Base-by-base conservation (phyloP, 2,329 filamentous ascomycete genomes). In the Colletotrichum sp. region DNA sequence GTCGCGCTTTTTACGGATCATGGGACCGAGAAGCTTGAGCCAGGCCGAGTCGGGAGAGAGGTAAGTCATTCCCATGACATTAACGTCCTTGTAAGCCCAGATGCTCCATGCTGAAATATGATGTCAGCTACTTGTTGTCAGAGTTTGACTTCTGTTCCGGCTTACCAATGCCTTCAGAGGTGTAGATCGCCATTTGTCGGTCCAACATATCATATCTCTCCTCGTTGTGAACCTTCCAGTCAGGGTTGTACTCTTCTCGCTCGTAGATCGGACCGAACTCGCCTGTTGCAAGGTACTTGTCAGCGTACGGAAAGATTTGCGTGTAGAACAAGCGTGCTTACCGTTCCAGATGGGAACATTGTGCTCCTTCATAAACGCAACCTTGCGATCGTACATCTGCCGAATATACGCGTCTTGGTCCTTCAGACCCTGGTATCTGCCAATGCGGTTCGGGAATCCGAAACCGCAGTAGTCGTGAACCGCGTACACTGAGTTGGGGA, bases 71-170 rank as follows among this genome's bases (percentile, higher is more conserved):
- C 87, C 88, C 78, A 89, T 87, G 21, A 87, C 82, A 2, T 88
- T 87, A 73, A 89, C 86, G 73, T 89, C 87, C 76, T 89, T 89
- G 78, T 88, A 88, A 2, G 86, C 79, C 86, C 86, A 88, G 74
- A 90, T 90, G 18, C 70, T 73, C 57, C 83, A 80, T n/a, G 73
- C 73, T 74, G 16, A 1, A 73, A n/a, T 4, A 16, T 2, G 3
- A 9, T 8, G 69, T 81, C 16, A 67, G 62, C 8, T 16, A 7
- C 12, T 16, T 18, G 15, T 47, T 27, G 1, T 66, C 9, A 0
- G 15, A 2, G 34, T 27, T 4, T 9, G 11, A 7, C 1, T 16
- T 1, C 5, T 15, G 47, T 21, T 3, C 2, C 6, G 21, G 62
- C 71, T 54, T 34, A 70, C 74, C 74, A 13, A 76, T 73, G 18